Conservation (phyloP, 106 monocot genomes). For the Platanthera zijinensis region DNA sequence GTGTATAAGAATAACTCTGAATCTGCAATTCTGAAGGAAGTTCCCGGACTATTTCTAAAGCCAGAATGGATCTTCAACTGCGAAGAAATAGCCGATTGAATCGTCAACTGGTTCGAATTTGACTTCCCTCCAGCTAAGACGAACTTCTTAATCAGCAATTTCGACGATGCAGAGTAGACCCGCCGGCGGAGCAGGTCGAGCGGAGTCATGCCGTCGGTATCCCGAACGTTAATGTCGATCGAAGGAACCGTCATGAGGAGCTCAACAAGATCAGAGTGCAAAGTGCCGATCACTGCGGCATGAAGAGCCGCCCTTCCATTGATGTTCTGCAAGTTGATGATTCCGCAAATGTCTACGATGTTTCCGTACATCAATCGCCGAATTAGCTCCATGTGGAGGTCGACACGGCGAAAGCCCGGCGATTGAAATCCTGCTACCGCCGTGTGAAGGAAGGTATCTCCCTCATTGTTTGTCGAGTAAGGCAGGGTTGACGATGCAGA, state of each 20-base stretch:
- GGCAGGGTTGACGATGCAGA: constrained; percentile 32
- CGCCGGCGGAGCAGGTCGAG: constrained; percentile 55
- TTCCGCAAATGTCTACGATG: constrained; percentile 25
- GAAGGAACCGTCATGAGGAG: constrained; percentile 49
- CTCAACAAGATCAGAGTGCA: constrained; percentile 58
- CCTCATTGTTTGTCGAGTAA: constrained; percentile 39
- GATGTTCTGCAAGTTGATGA: constrained; percentile 59
- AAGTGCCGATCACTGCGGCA: constrained; percentile 52
- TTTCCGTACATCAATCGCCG: constrained; percentile 34
- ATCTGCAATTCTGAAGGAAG: constrained; percentile 69
- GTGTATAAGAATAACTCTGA: constrained; percentile 75
- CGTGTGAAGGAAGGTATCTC: constrained; percentile 83
- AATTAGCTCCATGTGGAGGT: constrained; percentile 74
- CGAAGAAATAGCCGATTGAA: constrained; percentile 29
- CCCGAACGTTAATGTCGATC: constrained; percentile 59
- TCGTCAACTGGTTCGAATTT: constrained; percentile 26
- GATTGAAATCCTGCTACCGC: constrained; percentile 67
- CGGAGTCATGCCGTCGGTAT: constrained; percentile 66
- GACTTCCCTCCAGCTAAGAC: constrained; percentile 59
- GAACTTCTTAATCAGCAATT: constrained; percentile 64
- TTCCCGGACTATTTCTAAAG: constrained; percentile 59
- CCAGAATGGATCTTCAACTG: constrained; percentile 38
- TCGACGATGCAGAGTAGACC: constrained; percentile 42
- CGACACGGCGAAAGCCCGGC: constrained; percentile 68
- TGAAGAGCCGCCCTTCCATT: constrained; percentile 80